Evolutionary conservation across 2,329 filamentous ascomycete species (phyloP).

Genomic region (Paecilomyces sp.): DNA sequence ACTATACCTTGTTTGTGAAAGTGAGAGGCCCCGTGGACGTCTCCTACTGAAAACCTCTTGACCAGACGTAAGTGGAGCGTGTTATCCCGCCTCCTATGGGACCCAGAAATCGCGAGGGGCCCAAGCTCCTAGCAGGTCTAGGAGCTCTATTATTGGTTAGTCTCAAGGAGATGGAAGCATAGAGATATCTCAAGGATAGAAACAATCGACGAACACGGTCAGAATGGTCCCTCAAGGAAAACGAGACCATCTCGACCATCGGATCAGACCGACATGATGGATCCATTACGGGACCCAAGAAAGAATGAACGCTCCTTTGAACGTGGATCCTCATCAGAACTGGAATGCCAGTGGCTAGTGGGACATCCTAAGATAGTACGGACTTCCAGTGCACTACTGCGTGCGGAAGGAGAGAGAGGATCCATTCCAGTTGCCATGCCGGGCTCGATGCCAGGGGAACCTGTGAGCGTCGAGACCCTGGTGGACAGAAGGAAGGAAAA

Average conservation of each 20-base stretch:
- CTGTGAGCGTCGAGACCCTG: background rate
- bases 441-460: background rate
- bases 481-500: slow-evolving; percentile 7
- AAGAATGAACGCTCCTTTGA: background rate
- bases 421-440: background rate
- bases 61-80: background rate
- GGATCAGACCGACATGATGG: background rate
- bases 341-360: background rate
- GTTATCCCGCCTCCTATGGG: background rate
- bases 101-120: background rate
- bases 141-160: background rate
- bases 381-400: background rate
- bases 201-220: background rate
- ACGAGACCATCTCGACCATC: background rate
- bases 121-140: background rate
- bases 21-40: background rate
- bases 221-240: background rate
- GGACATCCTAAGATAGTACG: background rate
- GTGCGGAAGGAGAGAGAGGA: background rate
- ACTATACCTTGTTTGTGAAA: background rate
- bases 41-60: background rate
- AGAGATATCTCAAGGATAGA: background rate
- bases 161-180: background rate
- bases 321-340: background rate
- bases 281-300: background rate